Conservation (phyloP, 2,329 filamentous ascomycete species). For the Fusarium secorum region DNA sequence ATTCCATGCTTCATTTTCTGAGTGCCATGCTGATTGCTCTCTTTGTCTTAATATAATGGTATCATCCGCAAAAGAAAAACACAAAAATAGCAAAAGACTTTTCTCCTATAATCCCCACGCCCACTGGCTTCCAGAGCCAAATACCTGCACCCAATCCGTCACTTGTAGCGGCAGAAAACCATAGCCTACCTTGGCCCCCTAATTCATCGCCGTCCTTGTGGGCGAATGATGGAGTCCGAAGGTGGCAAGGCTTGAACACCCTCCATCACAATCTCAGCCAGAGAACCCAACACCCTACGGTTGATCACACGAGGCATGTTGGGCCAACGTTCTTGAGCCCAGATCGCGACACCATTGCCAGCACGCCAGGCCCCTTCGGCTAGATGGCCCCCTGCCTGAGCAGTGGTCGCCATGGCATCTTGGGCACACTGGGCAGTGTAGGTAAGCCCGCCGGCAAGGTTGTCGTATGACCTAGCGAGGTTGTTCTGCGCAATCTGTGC, state of each 20-base stretch:
- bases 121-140: background rate
- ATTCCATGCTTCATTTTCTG: background rate
- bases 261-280: conserved; percentile 12
- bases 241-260: conserved; percentile 18
- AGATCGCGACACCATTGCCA: background rate
- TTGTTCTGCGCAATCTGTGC: background rate
- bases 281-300: background rate
- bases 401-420: conserved; percentile 1
- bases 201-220: background rate
- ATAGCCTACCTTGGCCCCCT: background rate
- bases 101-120: background rate
- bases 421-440: background rate
- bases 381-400: conserved; percentile 1
- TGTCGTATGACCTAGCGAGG: conserved; percentile 7
- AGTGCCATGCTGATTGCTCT: background rate
- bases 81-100: background rate
- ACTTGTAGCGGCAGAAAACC: background rate
- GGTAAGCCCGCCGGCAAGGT: background rate
- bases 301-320: background rate
- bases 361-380: conserved; percentile 1
- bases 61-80: background rate
- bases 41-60: background rate
- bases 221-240: conserved; percentile 3
- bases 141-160: background rate
- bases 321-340: conserved; percentile 7